Percentiles rank a stretch among this genome's conserved stretches.
Evolutionary conservation across 2,329 filamentous ascomycete species (phyloP).

Genomic region (Neoscytalidium dimidiatum): DNA sequence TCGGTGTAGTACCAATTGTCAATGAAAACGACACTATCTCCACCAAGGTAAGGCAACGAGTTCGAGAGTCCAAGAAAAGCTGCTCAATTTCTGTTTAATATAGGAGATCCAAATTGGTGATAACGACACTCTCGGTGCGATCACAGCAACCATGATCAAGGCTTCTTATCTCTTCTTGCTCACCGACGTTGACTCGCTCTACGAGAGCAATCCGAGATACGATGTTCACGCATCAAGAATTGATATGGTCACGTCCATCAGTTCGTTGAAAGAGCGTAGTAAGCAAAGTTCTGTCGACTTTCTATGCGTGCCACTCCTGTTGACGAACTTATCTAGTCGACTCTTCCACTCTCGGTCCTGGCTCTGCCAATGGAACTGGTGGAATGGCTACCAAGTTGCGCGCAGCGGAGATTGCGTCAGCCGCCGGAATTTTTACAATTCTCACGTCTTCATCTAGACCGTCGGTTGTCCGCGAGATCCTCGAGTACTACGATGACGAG

Average conservation of each 20-base stretch:
- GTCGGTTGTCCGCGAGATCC: background rate
- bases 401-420: background rate
- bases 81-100: background rate
- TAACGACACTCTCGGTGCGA: background rate
- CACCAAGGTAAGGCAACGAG: background rate
- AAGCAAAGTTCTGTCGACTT: background rate
- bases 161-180: background rate
- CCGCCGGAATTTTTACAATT: background rate
- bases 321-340: background rate
- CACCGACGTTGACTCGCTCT: background rate
- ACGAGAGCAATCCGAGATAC: background rate
- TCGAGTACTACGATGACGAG: background rate
- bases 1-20: background rate
- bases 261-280: background rate
- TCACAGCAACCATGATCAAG: background rate
- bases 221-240: background rate
- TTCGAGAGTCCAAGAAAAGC: background rate
- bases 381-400: constrained; percentile 1
- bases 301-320: background rate
- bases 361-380: background rate
- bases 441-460: background rate
- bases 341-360: background rate
- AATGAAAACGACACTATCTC: background rate
- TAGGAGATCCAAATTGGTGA: constrained; percentile 5
- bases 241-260: background rate